A percentile compares a stretch with the other conserved stretches of the same genome.
Evolutionary conservation across 495 filamentous ascomycete species (phyloP).

Genomic region (Penicillium diatomitis): DNA sequence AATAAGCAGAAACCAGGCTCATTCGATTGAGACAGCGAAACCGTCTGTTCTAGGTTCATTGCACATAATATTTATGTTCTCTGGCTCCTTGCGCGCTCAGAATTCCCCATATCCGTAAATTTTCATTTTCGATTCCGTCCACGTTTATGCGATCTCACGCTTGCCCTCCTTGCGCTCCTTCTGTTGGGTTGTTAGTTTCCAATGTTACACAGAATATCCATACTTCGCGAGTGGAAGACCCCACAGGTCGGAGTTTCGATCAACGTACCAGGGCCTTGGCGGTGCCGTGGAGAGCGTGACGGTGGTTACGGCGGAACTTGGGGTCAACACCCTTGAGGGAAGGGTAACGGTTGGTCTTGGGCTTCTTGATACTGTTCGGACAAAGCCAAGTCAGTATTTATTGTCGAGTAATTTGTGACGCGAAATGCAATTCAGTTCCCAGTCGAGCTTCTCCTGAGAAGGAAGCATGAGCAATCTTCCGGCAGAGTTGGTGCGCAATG

Average conservation of each 20-base stretch:
- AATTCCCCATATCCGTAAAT: constrained; percentile 20
- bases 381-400: constrained; percentile 22
- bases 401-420: too few species aligned
- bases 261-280: constrained; percentile 88
- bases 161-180: constrained; percentile 98
- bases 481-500: constrained; percentile 5
- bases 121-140: constrained; percentile 17
- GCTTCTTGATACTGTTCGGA: constrained; percentile 91
- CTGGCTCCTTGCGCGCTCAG: constrained; percentile 31
- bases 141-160: constrained; percentile 73
- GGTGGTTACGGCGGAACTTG: constrained; percentile 99
- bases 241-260: not conserved
- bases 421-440: too few species aligned
- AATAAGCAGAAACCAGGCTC: constrained; percentile 26
- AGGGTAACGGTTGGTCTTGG: constrained; percentile 96
- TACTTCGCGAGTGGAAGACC: too few species aligned
- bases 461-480: too few species aligned
- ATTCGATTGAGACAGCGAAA: constrained; percentile 19
- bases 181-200: constrained; percentile 50
- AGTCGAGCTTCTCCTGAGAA: too few species aligned
- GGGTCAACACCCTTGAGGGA: constrained; percentile 98
- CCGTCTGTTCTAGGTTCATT: constrained; percentile 24
- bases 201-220: not conserved
- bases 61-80: constrained; percentile 28
- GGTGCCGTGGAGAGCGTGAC: constrained; percentile 97